Conservation (phyloP, 2,329 filamentous ascomycete genomes). For the Penicillium freii region DNA sequence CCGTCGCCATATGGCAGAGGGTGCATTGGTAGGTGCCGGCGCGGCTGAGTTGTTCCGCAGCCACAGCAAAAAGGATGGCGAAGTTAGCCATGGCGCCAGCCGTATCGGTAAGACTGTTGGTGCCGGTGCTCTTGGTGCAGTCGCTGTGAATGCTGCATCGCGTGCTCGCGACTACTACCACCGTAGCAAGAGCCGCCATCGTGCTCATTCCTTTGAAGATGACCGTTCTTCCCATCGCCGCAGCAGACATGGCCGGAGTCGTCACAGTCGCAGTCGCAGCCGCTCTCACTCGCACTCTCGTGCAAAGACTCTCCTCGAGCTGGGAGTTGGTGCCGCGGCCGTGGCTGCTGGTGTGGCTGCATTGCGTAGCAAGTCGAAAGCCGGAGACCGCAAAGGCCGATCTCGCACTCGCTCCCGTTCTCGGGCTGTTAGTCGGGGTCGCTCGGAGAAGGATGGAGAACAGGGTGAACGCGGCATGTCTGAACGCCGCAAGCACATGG, state of each 20-base stretch:
- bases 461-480: conserved; percentile 37
- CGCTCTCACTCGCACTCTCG: conserved; percentile 51
- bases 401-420: conserved; percentile 50
- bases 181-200: conserved; percentile 44
- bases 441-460: conserved; percentile 17
- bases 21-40: conserved; percentile 59
- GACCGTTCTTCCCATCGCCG: conserved; percentile 39
- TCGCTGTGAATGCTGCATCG: conserved; percentile 58
- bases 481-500: conserved; percentile 59
- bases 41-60: conserved; percentile 60
- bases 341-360: conserved; percentile 61
- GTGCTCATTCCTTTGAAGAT: conserved; percentile 43
- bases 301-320: conserved; percentile 53
- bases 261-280: conserved; percentile 37
- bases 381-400: conserved; percentile 49
- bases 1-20: conserved; percentile 60
- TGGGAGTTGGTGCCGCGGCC: conserved; percentile 56
- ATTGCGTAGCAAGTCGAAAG: conserved; percentile 53
- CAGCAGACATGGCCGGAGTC: conserved; percentile 30
- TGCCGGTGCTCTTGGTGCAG: conserved; percentile 60
- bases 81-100: conserved; percentile 51
- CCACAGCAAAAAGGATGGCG: conserved; percentile 57
- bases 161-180: conserved; percentile 51
- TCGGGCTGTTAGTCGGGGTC: conserved; percentile 35
- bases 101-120: conserved; percentile 53